phyloP scores from a whole-genome alignment of 345 rosid species.

The Brassica juncea region DNA sequence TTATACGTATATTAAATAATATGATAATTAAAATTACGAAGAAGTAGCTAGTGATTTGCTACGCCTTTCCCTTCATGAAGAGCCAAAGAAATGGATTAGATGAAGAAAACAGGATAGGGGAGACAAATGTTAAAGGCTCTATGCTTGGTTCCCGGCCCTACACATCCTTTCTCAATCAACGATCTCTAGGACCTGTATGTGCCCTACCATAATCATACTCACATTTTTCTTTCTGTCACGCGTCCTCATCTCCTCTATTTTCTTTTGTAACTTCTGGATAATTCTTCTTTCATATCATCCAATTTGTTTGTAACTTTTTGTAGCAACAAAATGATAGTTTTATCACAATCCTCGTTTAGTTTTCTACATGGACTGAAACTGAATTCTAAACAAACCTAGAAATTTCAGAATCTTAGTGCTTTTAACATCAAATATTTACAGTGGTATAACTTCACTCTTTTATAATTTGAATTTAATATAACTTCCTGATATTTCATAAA shows the following conservation, averaged over 20 bases:
- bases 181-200: slow-evolving; percentile 12
- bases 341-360: neutral
- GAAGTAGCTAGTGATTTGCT: neutral
- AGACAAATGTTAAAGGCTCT: slow-evolving; percentile 30
- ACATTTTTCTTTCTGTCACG: slow-evolving; percentile 19
- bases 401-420: neutral
- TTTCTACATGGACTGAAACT: neutral
- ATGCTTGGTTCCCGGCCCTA: slow-evolving; percentile 33
- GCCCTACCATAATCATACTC: slow-evolving; percentile 25
- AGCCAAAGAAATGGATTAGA: slow-evolving; percentile 32
- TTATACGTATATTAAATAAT: neutral
- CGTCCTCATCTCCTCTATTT: slow-evolving; percentile 18
- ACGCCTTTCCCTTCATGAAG: slow-evolving; percentile 39
- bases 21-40: neutral
- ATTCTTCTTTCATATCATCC: neutral
- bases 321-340: neutral
- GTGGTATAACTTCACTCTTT: neutral
- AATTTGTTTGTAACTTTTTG: neutral
- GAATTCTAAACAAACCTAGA: neutral
- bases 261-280: neutral
- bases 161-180: slow-evolving; percentile 26
- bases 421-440: neutral
- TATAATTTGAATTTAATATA: neutral
- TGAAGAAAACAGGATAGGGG: slow-evolving; percentile 25
- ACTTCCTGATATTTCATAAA: neutral